A percentile compares a stretch with the other conserved stretches of the same genome.
Conservation (phyloP, 1,284 basidiomycete genomes). For the Ganoderma multipileum region DNA sequence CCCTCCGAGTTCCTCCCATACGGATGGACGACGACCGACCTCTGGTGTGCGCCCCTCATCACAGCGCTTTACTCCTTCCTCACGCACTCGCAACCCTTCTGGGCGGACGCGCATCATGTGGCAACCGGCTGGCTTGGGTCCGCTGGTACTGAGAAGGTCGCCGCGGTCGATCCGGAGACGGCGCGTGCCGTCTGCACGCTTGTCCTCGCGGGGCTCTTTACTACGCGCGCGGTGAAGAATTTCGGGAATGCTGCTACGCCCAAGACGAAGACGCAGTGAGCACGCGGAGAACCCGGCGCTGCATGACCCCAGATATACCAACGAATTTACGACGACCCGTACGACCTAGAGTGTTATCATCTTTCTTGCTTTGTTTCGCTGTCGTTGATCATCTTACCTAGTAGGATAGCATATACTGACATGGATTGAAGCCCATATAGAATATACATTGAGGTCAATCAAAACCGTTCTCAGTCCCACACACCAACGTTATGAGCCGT, state of each 20-base stretch:
- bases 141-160: slow-evolving; percentile 41
- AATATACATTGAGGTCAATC: not conserved
- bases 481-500: too few relatives aligned
- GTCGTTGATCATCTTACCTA: not conserved
- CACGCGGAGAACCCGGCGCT: not conserved
- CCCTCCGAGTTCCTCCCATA: slow-evolving; percentile 74
- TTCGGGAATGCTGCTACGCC: slow-evolving; percentile 45
- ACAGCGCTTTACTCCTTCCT: slow-evolving; percentile 76
- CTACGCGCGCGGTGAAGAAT: slow-evolving; percentile 61
- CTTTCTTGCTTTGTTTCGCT: not conserved
- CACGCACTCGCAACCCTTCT: slow-evolving; percentile 81
- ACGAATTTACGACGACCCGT: not conserved
- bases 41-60: slow-evolving; percentile 77
- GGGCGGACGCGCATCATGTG: slow-evolving; percentile 63
- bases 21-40: slow-evolving; percentile 77
- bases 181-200: slow-evolving; percentile 74
- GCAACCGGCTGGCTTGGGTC: slow-evolving; percentile 48
- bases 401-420: not conserved
- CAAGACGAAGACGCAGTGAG: slow-evolving; percentile 35
- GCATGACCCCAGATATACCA: not conserved
- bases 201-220: slow-evolving; percentile 63
- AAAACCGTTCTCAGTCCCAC: not conserved
- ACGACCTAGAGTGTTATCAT: not conserved
- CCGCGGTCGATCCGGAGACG: slow-evolving; percentile 60
- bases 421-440: not conserved